Evolutionary conservation across 1,284 basidiomycete genomes (phyloP).

Genomic region (Cutaneotrichosporon dermatis): DNA sequence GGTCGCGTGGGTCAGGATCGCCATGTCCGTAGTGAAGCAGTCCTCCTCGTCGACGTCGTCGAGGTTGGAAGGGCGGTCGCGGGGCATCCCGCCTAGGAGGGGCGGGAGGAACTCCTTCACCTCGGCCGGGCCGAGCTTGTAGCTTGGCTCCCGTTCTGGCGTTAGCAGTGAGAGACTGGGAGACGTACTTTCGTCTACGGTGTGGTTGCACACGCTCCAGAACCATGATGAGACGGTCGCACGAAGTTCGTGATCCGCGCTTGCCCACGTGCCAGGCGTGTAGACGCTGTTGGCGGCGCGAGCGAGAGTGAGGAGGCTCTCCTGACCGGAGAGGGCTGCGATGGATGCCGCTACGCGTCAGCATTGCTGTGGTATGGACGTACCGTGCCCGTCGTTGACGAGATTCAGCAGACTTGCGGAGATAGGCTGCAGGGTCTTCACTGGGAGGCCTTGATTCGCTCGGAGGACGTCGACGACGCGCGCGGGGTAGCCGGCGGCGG

Average conservation of each 20-base stretch:
- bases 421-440: constrained; percentile 17
- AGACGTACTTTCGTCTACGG: neutral
- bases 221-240: neutral
- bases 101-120: constrained; percentile 7
- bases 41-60: constrained; percentile 2
- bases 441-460: neutral
- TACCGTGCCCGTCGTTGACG: constrained; percentile 28
- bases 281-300: neutral
- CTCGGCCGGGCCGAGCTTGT: neutral
- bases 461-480: neutral
- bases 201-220: constrained; percentile 2
- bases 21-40: constrained; percentile 1
- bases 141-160: neutral
- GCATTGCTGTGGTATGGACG: too few relatives aligned
- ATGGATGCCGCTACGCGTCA: neutral
- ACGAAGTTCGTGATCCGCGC: neutral
- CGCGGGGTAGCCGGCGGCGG: constrained; percentile 19
- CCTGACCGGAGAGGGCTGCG: neutral
- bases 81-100: neutral
- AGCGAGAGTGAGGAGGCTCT: neutral
- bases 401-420: constrained; percentile 37
- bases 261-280: neutral
- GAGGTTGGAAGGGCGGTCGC: neutral
- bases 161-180: neutral
- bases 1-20: constrained; percentile 5